A percentile compares a stretch with the other conserved stretches of the same genome.
phyloP scores from a whole-genome alignment of 2,329 filamentous ascomycete species.

The Alternaria panax region DNA sequence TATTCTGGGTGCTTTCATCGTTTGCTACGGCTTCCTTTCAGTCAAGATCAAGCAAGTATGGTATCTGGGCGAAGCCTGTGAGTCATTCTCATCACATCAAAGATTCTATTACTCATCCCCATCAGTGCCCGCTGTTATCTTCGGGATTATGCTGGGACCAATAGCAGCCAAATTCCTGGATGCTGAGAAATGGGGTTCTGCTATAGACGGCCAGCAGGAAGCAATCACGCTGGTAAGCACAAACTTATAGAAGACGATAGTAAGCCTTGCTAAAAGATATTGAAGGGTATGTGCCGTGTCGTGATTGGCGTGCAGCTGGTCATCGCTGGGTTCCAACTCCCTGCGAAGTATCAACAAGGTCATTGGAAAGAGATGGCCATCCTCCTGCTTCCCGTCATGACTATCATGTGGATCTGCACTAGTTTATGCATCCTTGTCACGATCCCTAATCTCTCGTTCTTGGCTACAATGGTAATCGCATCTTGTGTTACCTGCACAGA shows the following conservation, averaged over 20 bases:
- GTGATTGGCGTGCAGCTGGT: slow-evolving; percentile 70
- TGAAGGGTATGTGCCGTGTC: slow-evolving; percentile 61
- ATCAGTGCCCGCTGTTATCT: slow-evolving; percentile 54
- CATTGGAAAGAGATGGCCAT: slow-evolving; percentile 64
- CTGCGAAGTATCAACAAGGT: slow-evolving; percentile 61
- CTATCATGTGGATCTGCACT: slow-evolving; percentile 67
- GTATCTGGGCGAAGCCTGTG: slow-evolving; percentile 62
- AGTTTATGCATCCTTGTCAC: slow-evolving; percentile 63
- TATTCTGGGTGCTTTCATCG: slow-evolving; percentile 58
- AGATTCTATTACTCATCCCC: neutral
- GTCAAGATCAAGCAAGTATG: slow-evolving; percentile 62
- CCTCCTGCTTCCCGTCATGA: slow-evolving; percentile 67
- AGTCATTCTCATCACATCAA: slow-evolving; percentile 37
- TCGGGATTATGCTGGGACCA: slow-evolving; percentile 64
- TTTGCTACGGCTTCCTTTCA: slow-evolving; percentile 60
- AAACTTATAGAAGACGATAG: neutral
- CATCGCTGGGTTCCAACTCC: slow-evolving; percentile 69
- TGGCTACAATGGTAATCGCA: slow-evolving; percentile 62
- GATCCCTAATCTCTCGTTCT: slow-evolving; percentile 62
- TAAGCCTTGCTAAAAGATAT: neutral
- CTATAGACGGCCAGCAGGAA: slow-evolving; percentile 42
- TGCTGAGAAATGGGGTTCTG: slow-evolving; percentile 49
- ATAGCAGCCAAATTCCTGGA: slow-evolving; percentile 63
- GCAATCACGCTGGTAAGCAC: slow-evolving; percentile 52
- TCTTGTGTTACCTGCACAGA: slow-evolving; percentile 69